phyloP scores from a whole-genome alignment of 345 rosid species.

The Eucalyptus polybractea region DNA sequence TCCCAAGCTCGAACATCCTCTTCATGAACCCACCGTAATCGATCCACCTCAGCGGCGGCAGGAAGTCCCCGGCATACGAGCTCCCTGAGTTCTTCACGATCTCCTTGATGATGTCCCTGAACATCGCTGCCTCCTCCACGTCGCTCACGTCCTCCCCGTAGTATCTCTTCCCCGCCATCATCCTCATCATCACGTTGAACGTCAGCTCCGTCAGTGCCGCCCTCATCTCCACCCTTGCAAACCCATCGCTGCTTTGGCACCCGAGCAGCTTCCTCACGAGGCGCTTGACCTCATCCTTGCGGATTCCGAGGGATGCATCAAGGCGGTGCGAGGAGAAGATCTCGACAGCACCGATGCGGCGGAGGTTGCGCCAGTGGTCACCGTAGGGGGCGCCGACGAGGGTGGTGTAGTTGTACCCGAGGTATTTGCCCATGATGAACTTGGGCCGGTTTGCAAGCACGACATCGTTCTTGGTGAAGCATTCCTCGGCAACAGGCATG shows the following conservation, averaged over 20 bases:
- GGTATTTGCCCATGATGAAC: constrained; percentile 4
- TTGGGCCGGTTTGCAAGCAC: constrained; percentile 40
- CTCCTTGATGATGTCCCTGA: constrained; percentile 25
- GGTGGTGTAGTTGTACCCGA: constrained; percentile 22
- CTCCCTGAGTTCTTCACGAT: background rate
- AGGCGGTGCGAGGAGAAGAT: constrained; percentile 28
- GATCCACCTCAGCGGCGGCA: constrained; percentile 28
- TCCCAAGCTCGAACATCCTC: background rate
- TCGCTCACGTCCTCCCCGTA: constrained; percentile 18
- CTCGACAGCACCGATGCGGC: constrained; percentile 24
- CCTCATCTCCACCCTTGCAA: constrained; percentile 20
- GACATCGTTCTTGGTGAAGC: constrained; percentile 42
- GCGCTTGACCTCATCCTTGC: constrained; percentile 26
- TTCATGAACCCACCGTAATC: constrained; percentile 5
- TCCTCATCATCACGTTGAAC: constrained; percentile 25
- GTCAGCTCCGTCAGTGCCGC: constrained; percentile 12
- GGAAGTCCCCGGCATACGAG: constrained; percentile 24
- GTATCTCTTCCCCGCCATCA: constrained; percentile 31
- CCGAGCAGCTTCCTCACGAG: constrained; percentile 7
- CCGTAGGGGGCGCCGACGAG: constrained; percentile 20
- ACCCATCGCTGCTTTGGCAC: background rate
- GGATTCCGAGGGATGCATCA: background rate
- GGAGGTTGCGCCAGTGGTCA: constrained; percentile 50
- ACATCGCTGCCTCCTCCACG: constrained; percentile 15
- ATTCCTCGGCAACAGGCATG: constrained; percentile 14